phyloP scores from a whole-genome alignment of 2,329 filamentous ascomycete species.

The Mycosphaerelloides madeirae region DNA sequence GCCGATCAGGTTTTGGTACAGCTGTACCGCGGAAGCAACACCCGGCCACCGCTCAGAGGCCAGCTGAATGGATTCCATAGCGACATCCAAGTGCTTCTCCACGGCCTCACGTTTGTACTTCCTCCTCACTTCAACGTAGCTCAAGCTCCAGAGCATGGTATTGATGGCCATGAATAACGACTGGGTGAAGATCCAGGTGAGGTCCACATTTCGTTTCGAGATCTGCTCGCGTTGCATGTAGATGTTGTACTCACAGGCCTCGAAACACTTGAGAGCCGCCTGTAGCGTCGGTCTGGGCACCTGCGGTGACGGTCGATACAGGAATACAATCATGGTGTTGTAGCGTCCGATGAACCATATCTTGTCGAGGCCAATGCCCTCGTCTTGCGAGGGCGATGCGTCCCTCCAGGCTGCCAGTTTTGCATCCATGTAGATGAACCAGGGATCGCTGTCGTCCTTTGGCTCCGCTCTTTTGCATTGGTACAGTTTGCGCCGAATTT shows the following conservation, averaged over 20 bases:
- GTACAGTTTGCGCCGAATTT: slow-evolving; percentile 81
- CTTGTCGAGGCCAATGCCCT: slow-evolving; percentile 67
- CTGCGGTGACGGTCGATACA: slow-evolving; percentile 88
- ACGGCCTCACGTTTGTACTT: slow-evolving; percentile 70
- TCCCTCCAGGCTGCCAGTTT: slow-evolving; percentile 78
- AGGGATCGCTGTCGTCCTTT: slow-evolving; percentile 73
- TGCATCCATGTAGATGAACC: slow-evolving; percentile 75
- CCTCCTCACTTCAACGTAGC: slow-evolving; percentile 75
- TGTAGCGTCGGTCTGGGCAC: slow-evolving; percentile 74
- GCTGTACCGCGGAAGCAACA: slow-evolving; percentile 72
- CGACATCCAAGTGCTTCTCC: slow-evolving; percentile 66
- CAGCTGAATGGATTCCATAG: slow-evolving; percentile 71
- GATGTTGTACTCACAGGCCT: slow-evolving; percentile 77
- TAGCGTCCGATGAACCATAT: slow-evolving; percentile 61
- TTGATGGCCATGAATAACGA: slow-evolving; percentile 89
- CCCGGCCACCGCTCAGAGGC: slow-evolving; percentile 90
- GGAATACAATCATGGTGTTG: slow-evolving; percentile 81
- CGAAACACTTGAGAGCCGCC: slow-evolving; percentile 78
- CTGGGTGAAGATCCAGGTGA: slow-evolving; percentile 91
- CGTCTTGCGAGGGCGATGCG: slow-evolving; percentile 65
- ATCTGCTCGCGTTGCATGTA: slow-evolving; percentile 76
- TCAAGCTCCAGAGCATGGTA: slow-evolving; percentile 84
- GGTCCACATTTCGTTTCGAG: slow-evolving; percentile 67
- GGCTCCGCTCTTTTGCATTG: slow-evolving; percentile 75
- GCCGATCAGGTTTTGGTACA: slow-evolving; percentile 79